Base-by-base conservation (phyloP, 306 rosid species). In the Prunus fruticosa region DNA sequence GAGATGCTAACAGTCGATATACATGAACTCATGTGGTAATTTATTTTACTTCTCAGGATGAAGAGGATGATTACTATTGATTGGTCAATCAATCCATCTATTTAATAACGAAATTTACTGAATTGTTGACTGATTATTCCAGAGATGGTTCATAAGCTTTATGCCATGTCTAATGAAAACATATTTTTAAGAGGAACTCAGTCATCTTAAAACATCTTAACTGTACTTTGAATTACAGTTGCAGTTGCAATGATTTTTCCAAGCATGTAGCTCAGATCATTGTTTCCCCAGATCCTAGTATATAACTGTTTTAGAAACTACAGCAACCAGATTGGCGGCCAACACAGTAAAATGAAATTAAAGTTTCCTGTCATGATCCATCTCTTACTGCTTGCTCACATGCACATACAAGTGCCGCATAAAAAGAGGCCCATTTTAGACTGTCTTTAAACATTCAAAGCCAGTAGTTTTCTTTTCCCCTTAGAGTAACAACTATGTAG, bases 1-100 rank as follows among this genome's bases (percentile, higher is more conserved):
- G 83, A 64, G 81, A 78, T 61, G 32, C 75, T 28, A 49, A 58
- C 19, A 51, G 67, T 64, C 81, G 16, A 64, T 71, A 65, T 19
- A 45, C 65, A 69, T 79, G 74, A 76, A 76, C 67, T 71, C 68
- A 12, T 19, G 18, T 16, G 47, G 51, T 49, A 62, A 71, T 9
- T 64, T 18, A 13, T 15, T 50, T 12, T 38, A 22, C 76, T 15
- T 62, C 45, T 62, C 41, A 62, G 34, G 34, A 27, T 62, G 67
- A 62, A 62, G 45, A 34, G 49, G 18, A 32, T 64, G 49, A 32
- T 64, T 32, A 19, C 18, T 34, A 32, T 64, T 64, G 69, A 64
- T 64, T 18, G 47, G 23, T 34, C 25, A 19, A 62, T 62, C 67
- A 60, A 14, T 23, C 2, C 2, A 60, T 23, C 64, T 60, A 23